Evolutionary conservation across 331 rosid species (phyloP).

Genomic region (Rhamnella rubrinervis): DNA sequence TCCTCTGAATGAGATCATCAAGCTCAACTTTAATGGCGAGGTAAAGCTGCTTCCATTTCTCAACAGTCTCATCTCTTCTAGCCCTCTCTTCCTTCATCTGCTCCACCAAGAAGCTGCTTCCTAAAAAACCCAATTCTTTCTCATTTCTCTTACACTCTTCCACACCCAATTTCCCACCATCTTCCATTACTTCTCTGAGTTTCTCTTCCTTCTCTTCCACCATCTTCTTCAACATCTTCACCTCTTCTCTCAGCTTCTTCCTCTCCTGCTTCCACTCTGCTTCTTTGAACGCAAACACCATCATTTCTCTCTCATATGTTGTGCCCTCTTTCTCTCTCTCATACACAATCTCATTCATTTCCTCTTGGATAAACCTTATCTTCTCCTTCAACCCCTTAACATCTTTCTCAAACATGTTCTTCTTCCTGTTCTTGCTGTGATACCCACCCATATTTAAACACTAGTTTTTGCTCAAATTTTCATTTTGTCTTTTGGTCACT

Average conservation of each 20-base stretch:
- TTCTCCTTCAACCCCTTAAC: conserved; percentile 45
- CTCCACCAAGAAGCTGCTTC: conserved; percentile 52
- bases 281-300: conserved; percentile 70
- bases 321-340: conserved; percentile 60
- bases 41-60: conserved; percentile 96
- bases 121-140: conserved; percentile 52
- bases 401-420: conserved; percentile 31
- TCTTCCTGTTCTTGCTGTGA: conserved; percentile 48
- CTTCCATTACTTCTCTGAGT: conserved; percentile 44
- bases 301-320: conserved; percentile 58
- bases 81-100: conserved; percentile 75
- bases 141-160: conserved; percentile 12
- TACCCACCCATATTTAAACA: conserved; percentile 52
- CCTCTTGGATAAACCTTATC: conserved; percentile 52
- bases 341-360: conserved; percentile 45
- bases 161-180: not conserved
- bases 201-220: conserved; percentile 65
- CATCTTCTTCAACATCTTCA: conserved; percentile 49
- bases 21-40: conserved; percentile 86
- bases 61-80: conserved; percentile 78
- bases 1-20: conserved; percentile 89
- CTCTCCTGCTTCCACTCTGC: conserved; percentile 83
- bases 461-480: not conserved
- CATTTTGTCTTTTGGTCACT: not conserved
- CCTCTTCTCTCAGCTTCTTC: conserved; percentile 62